Conservation (phyloP, 495 filamentous ascomycete genomes). For the Sphaerosporella brunnea region DNA sequence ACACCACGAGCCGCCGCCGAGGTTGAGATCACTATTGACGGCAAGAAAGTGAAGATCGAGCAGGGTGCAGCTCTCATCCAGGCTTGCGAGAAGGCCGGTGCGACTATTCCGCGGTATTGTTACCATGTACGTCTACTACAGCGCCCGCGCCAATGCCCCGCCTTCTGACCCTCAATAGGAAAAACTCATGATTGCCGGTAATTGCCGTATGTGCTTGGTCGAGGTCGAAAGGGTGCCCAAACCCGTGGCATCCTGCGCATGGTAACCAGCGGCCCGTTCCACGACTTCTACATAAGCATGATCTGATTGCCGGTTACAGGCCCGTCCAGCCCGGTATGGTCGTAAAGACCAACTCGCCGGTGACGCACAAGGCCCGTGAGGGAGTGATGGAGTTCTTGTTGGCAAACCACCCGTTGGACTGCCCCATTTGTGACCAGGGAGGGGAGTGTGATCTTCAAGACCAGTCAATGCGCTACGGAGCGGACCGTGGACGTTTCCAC, state of each 20-base stretch:
- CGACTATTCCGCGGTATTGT: conserved; percentile 83
- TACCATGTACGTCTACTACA: conserved; percentile 57
- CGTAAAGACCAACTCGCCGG: conserved; percentile 89
- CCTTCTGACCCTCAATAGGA: conserved; percentile 16
- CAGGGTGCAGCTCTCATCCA: conserved; percentile 85
- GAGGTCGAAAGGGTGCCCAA: conserved; percentile 93
- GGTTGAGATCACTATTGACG: conserved; percentile 26
- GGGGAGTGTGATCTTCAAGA: conserved; percentile 98
- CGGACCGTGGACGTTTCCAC: conserved; percentile 89
- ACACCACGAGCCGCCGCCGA: conserved; percentile 17
- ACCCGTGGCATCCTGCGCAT: conserved; percentile 93
- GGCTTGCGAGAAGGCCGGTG: conserved; percentile 94
- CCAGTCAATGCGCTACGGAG: conserved; percentile 96
- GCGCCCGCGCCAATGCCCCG: conserved; percentile 14
- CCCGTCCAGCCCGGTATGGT: conserved; percentile 97
- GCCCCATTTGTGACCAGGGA: conserved; percentile 94
- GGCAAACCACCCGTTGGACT: conserved; percentile 93
- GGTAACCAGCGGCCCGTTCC: conserved; percentile 26
- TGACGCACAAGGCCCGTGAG: conserved; percentile 91
- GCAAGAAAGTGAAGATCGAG: conserved; percentile 26
- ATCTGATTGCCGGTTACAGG: conserved; percentile 26
- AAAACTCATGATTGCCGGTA: conserved; percentile 96
- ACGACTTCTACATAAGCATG: conserved; percentile 12
- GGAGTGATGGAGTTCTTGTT: conserved; percentile 98
- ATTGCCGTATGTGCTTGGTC: conserved; percentile 98